These are phyloP conservation scores for Dipodascus geniculatus DNA, from an alignment of 805 yeast species.

Conservation along the genomic window DNA sequence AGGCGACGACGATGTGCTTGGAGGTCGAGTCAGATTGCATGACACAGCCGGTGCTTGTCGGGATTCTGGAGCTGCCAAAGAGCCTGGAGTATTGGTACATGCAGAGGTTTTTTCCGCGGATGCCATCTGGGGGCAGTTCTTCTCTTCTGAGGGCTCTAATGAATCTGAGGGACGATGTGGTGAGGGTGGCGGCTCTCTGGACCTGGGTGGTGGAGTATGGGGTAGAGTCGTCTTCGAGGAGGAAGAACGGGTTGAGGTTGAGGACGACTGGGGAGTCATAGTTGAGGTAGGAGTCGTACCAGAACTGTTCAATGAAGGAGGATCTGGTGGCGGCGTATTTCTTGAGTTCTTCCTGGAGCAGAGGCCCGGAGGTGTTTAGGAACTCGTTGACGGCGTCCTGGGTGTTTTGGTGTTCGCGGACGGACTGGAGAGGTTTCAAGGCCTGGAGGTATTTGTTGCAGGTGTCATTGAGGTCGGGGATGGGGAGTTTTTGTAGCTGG, in stretches of 20 bases:
- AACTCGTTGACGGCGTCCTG: conserved; percentile 44
- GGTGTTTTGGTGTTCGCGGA: conserved; percentile 53
- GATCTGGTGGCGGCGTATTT: conserved; percentile 51
- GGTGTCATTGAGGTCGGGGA: conserved; percentile 63
- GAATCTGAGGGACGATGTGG: conserved; percentile 67
- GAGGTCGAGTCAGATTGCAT: conserved; percentile 71
- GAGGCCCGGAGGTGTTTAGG: conserved; percentile 42
- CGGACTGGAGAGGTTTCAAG: conserved; percentile 72
- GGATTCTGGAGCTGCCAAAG: conserved; percentile 82
- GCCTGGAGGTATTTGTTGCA: conserved; percentile 53
- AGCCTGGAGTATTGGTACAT: conserved; percentile 86
- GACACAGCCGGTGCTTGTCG: conserved; percentile 70
- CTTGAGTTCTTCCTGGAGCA: conserved; percentile 50
- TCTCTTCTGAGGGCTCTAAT: conserved; percentile 66
- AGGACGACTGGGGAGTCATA: conserved; percentile 78
- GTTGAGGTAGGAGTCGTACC: conserved; percentile 84
- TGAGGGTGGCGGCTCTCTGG: conserved; percentile 69
- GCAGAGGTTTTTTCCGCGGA: conserved; percentile 53
- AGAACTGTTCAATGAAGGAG: conserved; percentile 84
- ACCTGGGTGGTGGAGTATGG: conserved; percentile 36
- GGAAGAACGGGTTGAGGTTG: conserved; percentile 80
- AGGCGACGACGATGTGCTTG: conserved; percentile 70
- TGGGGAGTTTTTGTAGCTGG: conserved; percentile 56
- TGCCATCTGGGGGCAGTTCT: conserved; percentile 58
- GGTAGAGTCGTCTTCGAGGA: conserved; percentile 86